Percentiles rank a stretch among this genome's conserved stretches.
Conservation (phyloP, 2,329 filamentous ascomycete species). For the Alternaria alternata region DNA sequence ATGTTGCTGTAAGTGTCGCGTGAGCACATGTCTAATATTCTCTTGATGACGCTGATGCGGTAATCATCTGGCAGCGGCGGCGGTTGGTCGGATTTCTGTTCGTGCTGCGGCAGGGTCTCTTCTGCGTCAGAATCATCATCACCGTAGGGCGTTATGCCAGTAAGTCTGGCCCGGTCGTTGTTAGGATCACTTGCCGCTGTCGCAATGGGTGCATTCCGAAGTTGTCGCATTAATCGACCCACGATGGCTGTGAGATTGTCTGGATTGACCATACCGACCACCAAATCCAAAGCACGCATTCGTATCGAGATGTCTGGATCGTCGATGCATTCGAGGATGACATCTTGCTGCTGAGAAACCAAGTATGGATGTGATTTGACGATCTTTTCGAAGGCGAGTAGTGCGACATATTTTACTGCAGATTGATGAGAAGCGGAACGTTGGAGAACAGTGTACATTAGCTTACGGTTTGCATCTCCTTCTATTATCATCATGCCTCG, state of each 20-base stretch:
- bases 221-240: slow-evolving; percentile 84
- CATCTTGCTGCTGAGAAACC: slow-evolving; percentile 91
- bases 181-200: slow-evolving; percentile 56
- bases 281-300: slow-evolving; percentile 88
- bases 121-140: slow-evolving; percentile 66
- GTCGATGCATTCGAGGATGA: slow-evolving; percentile 95
- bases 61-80: slow-evolving; percentile 85
- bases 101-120: slow-evolving; percentile 61
- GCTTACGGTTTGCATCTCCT: slow-evolving; percentile 88
- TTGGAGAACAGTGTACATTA: slow-evolving; percentile 22
- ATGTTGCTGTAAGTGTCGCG: slow-evolving; percentile 87
- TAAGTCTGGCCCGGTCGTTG: slow-evolving; percentile 56
- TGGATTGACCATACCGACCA: slow-evolving; percentile 89
- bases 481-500: slow-evolving; percentile 93
- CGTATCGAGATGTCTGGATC: slow-evolving; percentile 96
- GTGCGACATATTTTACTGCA: slow-evolving; percentile 92
- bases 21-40: slow-evolving; percentile 89
- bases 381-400: slow-evolving; percentile 95
- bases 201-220: slow-evolving; percentile 70
- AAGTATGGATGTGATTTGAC: slow-evolving; percentile 86
- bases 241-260: slow-evolving; percentile 87
- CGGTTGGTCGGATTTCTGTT: slow-evolving; percentile 58
- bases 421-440: slow-evolving; percentile 20
- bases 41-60: slow-evolving; percentile 78
- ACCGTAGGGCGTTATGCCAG: slow-evolving; percentile 58